Base-by-base conservation (phyloP, 164 flowering plant genomes). In the Nymphaea thermarum region DNA sequence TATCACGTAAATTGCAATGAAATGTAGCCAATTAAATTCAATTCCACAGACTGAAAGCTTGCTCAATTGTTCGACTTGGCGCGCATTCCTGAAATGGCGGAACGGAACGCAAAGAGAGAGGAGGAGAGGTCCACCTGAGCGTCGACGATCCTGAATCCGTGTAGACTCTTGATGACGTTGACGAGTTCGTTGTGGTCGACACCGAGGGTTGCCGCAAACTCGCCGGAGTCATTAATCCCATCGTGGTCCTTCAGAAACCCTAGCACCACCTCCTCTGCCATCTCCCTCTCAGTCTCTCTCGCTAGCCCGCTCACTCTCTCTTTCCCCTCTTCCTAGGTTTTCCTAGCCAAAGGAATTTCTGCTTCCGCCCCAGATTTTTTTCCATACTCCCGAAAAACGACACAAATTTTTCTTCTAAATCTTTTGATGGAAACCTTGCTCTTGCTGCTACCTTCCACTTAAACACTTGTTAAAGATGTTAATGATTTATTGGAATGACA, bases 261-360 rank as follows among this genome's bases (percentile, higher is more conserved):
- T n/a, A 94, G 74, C 8, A 94, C 76, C 12, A 88, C 88, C n/a
- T 86, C 87, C 73, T 91, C 95, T 70, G 90, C 93, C 87, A 81
- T 86, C 6, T 11, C 64, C 42, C 16, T 8, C 64, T 61, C 64
- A 16, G 16, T 8, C 10, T n/a, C n/a, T n/a, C n/a, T n/a, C n/a
- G n/a, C n/a, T n/a, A n/a, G 16, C 60, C 2, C 60, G 10, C 16
- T 55, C 60, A 55, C 60, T 8, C 60, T 16, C 60, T 16, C 60
- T 55, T 16, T 55, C 16, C 60, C 60, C 16, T 10, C 60, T 55
- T 16, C 60, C 36, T 25, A 25, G 36, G 36, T 25, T 25, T 25
- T 25, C 36, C 36, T 25, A 25, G 36, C 36, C 36, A 25, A 25
- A 25, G 36, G 36, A 25, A 25, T 25, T 25, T 25, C 36, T 25